Evolutionary conservation across 2,329 filamentous ascomycete genomes (phyloP).

Genomic region (Bretziella fagacearum): DNA sequence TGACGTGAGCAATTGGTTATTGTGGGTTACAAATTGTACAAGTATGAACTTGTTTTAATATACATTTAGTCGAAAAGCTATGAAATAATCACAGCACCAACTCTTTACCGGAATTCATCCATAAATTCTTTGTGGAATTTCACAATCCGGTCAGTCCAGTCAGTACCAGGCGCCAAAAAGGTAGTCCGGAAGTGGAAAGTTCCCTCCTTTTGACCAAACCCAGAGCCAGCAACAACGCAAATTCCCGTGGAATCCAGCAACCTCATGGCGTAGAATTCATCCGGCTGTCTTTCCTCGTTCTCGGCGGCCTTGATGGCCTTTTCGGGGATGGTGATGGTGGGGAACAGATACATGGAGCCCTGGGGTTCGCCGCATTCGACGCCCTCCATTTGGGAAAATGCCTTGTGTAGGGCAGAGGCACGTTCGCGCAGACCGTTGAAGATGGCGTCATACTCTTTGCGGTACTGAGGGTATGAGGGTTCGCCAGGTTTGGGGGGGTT

Average conservation of each 20-base stretch:
- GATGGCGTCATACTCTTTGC: conserved; percentile 70
- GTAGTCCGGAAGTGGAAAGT: conserved; percentile 92
- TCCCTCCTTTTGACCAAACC: conserved; percentile 85
- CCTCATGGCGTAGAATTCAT: conserved; percentile 88
- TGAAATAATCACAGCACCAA: neutral
- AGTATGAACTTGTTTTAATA: no score
- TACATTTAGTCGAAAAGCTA: no score
- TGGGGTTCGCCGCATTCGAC: conserved; percentile 80
- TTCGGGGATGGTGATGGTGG: conserved; percentile 63
- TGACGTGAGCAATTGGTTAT: neutral
- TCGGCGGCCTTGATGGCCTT: conserved; percentile 63
- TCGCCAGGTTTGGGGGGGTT: conserved; percentile 78
- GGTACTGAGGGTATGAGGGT: conserved; percentile 68
- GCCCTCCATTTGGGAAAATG: conserved; percentile 89
- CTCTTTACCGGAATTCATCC: conserved; percentile 47
- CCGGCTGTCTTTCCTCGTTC: conserved; percentile 55
- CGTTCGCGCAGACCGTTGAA: conserved; percentile 61
- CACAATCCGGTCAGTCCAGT: conserved; percentile 75
- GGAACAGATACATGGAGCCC: conserved; percentile 98
- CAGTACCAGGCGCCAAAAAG: conserved; percentile 87
- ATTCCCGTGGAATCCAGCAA: conserved; percentile 88
- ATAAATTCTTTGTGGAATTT: conserved; percentile 89
- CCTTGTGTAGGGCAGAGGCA: conserved; percentile 71
- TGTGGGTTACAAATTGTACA: no score
- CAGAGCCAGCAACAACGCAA: conserved; percentile 80